Conservation (phyloP, 169 alveolate genomes). For the Plasmodium inui region DNA sequence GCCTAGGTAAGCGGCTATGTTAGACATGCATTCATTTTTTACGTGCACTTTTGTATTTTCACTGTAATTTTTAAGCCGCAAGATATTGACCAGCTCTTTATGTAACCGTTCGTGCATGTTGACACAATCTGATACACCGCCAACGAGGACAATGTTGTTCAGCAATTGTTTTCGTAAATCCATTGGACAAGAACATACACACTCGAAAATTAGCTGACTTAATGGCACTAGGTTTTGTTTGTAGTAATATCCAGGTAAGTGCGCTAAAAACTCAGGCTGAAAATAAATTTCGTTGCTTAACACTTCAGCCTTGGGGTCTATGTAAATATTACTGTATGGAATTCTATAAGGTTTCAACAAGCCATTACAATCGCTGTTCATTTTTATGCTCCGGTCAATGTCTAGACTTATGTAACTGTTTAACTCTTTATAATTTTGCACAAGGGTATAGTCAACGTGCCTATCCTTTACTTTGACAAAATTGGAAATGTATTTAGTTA, state of each 20-base stretch:
- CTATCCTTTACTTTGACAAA: conserved; percentile 66
- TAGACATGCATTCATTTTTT: conserved; percentile 43
- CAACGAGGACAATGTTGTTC: conserved; percentile 54
- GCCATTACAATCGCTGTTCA: conserved; percentile 70
- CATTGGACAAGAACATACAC: conserved; percentile 65
- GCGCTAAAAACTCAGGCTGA: conserved; percentile 76
- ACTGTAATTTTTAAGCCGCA: conserved; percentile 59
- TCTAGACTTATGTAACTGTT: conserved; percentile 71
- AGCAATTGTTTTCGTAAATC: conserved; percentile 64
- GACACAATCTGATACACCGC: conserved; percentile 74
- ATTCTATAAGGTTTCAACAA: conserved; percentile 63
- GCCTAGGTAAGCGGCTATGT: conserved; percentile 72
- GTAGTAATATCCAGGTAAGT: conserved; percentile 71
- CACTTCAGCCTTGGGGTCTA: conserved; percentile 74
- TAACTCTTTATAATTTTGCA: conserved; percentile 70
- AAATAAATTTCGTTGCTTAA: conserved; percentile 74
- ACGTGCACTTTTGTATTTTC: conserved; percentile 39
- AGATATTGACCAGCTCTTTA: conserved; percentile 32
- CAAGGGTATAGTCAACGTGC: conserved; percentile 48
- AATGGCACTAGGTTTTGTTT: conserved; percentile 68
- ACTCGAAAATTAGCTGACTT: conserved; percentile 54
- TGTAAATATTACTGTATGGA: conserved; percentile 68
- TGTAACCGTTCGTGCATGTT: conserved; percentile 54
- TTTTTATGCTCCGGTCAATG: conserved; percentile 60
- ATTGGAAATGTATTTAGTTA: conserved; percentile 68